Percentiles rank a stretch among this genome's conserved stretches.
Conservation (phyloP, 345 rosid genomes). For the Rubroshorea leprosula region DNA sequence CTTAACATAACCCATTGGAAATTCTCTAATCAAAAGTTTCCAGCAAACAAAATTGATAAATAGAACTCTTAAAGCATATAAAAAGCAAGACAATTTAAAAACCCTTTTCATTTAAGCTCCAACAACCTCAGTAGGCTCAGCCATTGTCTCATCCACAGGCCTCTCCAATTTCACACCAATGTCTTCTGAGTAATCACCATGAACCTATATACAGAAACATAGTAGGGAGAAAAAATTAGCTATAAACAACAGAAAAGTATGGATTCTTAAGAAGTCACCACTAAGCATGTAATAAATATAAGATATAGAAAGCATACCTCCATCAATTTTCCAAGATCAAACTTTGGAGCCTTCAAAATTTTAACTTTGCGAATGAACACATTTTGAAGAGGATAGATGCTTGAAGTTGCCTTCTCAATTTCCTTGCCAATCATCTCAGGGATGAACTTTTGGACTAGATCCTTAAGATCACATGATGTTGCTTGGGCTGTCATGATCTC, state of each 20-base stretch:
- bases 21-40: constrained; percentile 1
- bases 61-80: background rate
- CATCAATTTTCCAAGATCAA: constrained; percentile 79
- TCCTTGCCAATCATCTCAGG: constrained; percentile 85
- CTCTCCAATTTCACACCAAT: constrained; percentile 75
- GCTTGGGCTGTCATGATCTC: constrained; percentile 80
- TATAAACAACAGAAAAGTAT: background rate
- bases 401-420: constrained; percentile 76
- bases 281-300: background rate
- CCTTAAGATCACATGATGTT: constrained; percentile 82
- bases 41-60: constrained; percentile 4
- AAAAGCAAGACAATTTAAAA: background rate
- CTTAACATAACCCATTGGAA: constrained; percentile 10
- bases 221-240: background rate
- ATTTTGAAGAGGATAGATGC: constrained; percentile 84
- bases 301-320: background rate
- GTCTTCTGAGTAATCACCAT: constrained; percentile 80
- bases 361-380: constrained; percentile 90
- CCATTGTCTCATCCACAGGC: constrained; percentile 66
- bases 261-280: no score
- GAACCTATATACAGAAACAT: constrained; percentile 42
- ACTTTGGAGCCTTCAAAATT: constrained; percentile 91
- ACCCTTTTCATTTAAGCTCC: constrained; percentile 36
- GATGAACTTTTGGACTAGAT: constrained; percentile 67
- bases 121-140: constrained; percentile 53